Base-by-base conservation (phyloP, 495 filamentous ascomycete genomes). In the Aspergillus sparsus region DNA sequence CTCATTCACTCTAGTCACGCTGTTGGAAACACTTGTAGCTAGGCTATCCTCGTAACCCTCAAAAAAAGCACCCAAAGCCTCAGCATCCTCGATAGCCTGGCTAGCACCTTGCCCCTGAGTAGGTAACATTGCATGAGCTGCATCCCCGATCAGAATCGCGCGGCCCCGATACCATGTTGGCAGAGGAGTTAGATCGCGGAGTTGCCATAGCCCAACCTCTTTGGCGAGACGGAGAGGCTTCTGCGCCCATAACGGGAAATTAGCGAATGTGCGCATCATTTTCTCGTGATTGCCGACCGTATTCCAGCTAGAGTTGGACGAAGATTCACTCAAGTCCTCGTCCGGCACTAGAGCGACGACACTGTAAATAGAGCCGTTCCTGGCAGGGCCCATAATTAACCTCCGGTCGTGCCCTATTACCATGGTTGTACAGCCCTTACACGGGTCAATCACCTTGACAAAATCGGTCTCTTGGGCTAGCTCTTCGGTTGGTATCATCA, bases 121-220 rank as follows among this genome's bases (percentile, higher is more conserved):
- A 2, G 76, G 76, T 5, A 71, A 63, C 75, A 80, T 76, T 2
- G 75, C 72, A 55, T 80, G 77, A 2, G 77, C 76, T 0, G 77
- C 75, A 50, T 80, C 77, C 2, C 76, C 77, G 44, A 79, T 74
- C 15, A 80, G 66, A 34, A 80, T 75, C 5, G 71, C 66, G 4
- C 74, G 70, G 8, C 73, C 77, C 13, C 50, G 49, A 49, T 62
- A 51, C 76, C 76, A 81, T 1, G 53, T 70, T 10, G 60, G 58
- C 3, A 81, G 63, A 0, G 76, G 74, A 36, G 77, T 70, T 51
- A 77, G 41, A 61, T 81, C 78, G n/a, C 72, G 76, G 6, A 79
- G 64, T 53, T 79, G 73, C 75, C 74, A 81, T 0, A 77, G 41
- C 13, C 54, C 54, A 0, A 64, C 18, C 5, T 41, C 37, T 0